Evolutionary conservation across 148 eudicot genomes (phyloP), one percentile per base, ranked within the genome.

Genomic region (Drosera capensis): DNA sequence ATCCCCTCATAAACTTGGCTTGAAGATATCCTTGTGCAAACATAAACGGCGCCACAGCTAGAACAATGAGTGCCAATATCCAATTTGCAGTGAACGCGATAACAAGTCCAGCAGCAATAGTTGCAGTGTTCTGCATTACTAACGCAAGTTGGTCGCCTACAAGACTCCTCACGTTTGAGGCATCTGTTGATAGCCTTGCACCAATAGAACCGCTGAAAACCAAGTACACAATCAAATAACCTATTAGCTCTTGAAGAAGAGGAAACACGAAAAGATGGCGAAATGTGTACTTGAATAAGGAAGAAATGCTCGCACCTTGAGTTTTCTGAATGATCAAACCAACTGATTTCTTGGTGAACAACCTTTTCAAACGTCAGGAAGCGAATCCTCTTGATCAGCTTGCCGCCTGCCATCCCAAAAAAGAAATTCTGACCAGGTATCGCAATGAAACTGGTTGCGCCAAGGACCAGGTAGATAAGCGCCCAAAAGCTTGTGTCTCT

Each of bases 301-400:
- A n/a, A n/a, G n/a, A n/a, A n/a, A n/a, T n/a, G n/a, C n/a, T n/a
- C n/a, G n/a, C n/a, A 82, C 94, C 96, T 86, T 43, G 96, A 74
- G 52, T 87, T 70, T 44, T 67, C 74, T 21, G 90, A 78, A 43
- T 87, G 73, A 50, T 87, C 96, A 49, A 87, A 87, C 96, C 90
- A 82, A 40, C 78, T 77, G 34, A 79, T 72, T 59, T 82, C 94
- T 58, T 82, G 88, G 51, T 79, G 82, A 4, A 79, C 82, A 19
- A 77, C 71, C 62, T 79, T 87, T 52, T 72, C 64, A 52, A 82
- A 87, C 0, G 80, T 52, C 70, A 82, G 40, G 15, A 60, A 68
- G 20, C 96, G 80, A 39, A 87, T 71, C 46, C 90, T 62, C 45
- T 67, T 62, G 13, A 87, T 68, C 54, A 87, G 63, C 24, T 58